Percentiles rank a stretch among this genome's conserved stretches.
Evolutionary conservation across 2,329 filamentous ascomycete genomes (phyloP).

Genomic region (Neopestalotiopsis clavispora): DNA sequence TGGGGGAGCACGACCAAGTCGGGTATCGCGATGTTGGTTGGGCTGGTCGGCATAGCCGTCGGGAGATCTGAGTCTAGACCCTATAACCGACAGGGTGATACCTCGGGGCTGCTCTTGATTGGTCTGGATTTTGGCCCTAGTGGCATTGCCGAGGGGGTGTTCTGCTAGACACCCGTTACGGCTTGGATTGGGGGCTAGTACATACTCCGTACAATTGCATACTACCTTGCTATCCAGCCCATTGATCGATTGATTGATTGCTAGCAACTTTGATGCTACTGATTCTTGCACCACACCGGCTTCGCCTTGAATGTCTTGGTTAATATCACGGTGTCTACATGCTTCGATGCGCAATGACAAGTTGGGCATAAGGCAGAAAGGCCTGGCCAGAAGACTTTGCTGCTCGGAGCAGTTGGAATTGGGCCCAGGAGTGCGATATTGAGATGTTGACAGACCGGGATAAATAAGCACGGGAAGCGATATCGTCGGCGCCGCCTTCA

Average conservation of each 20-base stretch:
- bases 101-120: neutral
- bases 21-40: neutral
- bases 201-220: neutral
- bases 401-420: too few species aligned
- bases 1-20: neutral
- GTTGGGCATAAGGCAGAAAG: too few species aligned
- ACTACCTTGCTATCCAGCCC: too few species aligned
- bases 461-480: neutral
- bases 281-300: too few species aligned
- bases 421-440: too few species aligned
- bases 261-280: too few species aligned
- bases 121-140: neutral
- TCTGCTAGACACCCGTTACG: neutral
- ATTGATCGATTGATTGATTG: too few species aligned
- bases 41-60: neutral
- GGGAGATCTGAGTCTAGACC: slow-evolving; percentile 1
- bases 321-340: too few species aligned
- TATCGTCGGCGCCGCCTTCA: neutral
- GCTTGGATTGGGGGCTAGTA: neutral
- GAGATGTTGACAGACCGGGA: neutral
- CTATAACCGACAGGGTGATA: slow-evolving; percentile 1
- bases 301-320: too few species aligned
- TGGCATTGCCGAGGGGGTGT: neutral
- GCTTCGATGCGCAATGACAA: too few species aligned
- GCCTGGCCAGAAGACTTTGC: too few species aligned